Conservation (phyloP, 768 basidiomycete species). For the Termitomyces sp. region DNA sequence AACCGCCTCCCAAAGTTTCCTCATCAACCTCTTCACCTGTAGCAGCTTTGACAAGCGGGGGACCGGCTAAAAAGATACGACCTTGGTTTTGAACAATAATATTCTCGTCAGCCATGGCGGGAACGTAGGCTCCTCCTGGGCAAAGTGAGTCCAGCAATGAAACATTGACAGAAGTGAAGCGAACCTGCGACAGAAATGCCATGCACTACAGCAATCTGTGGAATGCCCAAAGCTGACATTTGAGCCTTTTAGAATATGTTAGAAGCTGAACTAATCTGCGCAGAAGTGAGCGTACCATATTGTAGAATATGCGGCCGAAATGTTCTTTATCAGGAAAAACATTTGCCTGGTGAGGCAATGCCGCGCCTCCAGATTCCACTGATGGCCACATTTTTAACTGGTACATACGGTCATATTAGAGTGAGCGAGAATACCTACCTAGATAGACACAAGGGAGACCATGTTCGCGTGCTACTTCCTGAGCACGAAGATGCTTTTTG, state of each 20-base stretch:
- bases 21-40: conserved; percentile 92
- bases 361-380: conserved; percentile 95
- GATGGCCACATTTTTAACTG: not conserved
- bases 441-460: conserved; percentile 88
- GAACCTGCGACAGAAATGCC: conserved; percentile 88
- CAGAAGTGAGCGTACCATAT: conserved; percentile 57
- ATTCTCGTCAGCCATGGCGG: conserved; percentile 95
- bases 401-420: not conserved
- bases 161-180: conserved; percentile 1
- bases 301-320: conserved; percentile 95
- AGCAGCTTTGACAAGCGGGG: conserved; percentile 91
- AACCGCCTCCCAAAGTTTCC: conserved; percentile 84
- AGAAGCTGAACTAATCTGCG: not conserved
- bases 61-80: conserved; percentile 90
- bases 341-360: conserved; percentile 88
- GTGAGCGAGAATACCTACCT: conserved; percentile 41
- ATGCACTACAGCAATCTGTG: conserved; percentile 90
- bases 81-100: conserved; percentile 89
- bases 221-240: conserved; percentile 88
- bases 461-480: conserved; percentile 92
- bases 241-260: conserved; percentile 52
- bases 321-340: conserved; percentile 95
- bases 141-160: conserved; percentile 3
- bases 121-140: conserved; percentile 85
- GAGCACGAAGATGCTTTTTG: conserved; percentile 93